Conservation (phyloP, 2,329 filamentous ascomycete species). For the Fusarium irregulare region DNA sequence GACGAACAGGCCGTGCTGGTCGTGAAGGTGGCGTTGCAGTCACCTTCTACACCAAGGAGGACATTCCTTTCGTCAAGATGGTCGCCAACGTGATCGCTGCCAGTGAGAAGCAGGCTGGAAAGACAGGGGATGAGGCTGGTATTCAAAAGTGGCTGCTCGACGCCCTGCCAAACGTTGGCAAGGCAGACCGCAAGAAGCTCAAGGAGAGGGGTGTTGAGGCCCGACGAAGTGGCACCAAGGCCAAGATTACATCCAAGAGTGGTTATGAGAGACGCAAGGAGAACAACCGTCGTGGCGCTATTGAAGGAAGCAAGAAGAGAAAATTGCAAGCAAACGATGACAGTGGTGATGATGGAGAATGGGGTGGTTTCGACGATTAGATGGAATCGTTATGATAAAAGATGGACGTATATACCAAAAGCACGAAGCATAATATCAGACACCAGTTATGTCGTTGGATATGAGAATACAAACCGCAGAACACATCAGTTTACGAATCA, state of each 20-base stretch:
- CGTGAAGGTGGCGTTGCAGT: conserved; percentile 89
- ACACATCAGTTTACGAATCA: background rate
- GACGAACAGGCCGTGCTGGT: conserved; percentile 89
- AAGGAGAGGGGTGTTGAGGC: conserved; percentile 85
- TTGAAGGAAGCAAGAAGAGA: conserved; percentile 69
- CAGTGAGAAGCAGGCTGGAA: conserved; percentile 77
- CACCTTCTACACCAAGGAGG: conserved; percentile 95
- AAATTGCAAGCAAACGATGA: conserved; percentile 52
- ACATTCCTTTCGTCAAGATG: conserved; percentile 87
- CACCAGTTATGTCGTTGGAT: background rate
- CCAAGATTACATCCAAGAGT: conserved; percentile 85
- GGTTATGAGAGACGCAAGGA: conserved; percentile 77
- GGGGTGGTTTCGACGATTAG: conserved; percentile 59
- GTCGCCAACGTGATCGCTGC: conserved; percentile 92
- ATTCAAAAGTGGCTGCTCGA: conserved; percentile 90
- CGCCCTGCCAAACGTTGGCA: conserved; percentile 83
- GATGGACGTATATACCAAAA: background rate
- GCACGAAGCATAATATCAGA: conserved; percentile 2
- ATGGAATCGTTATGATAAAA: background rate
- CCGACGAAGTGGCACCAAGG: conserved; percentile 60
- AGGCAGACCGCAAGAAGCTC: conserved; percentile 84
- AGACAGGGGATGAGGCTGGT: conserved; percentile 63
- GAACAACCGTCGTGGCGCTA: conserved; percentile 73
- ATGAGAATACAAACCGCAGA: conserved; percentile 3
- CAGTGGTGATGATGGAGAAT: conserved; percentile 53